Conservation (phyloP, 805 yeast species). For the Metschnikowia kofuensis region DNA sequence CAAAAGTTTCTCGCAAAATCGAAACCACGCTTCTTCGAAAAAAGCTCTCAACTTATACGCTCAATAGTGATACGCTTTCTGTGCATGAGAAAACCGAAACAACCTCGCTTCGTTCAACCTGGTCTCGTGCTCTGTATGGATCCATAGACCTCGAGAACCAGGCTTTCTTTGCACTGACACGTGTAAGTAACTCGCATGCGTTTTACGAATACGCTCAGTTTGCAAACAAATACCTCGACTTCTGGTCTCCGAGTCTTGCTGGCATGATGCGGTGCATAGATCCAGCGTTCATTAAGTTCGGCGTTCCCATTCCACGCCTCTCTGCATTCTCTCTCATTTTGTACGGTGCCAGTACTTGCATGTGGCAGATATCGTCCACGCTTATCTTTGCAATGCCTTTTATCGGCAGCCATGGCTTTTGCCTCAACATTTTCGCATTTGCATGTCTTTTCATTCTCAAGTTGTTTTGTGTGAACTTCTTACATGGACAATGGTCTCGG, state of each 20-base stretch:
- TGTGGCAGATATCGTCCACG: slow-evolving; percentile 15
- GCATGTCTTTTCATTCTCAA: slow-evolving; percentile 2
- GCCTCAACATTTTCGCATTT: background rate
- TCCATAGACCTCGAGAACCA: slow-evolving; percentile 19
- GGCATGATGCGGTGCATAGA: slow-evolving; percentile 9
- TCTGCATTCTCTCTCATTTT: slow-evolving; percentile 9
- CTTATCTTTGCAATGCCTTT: slow-evolving; percentile 12
- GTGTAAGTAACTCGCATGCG: slow-evolving; percentile 20
- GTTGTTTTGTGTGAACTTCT: slow-evolving; percentile 16
- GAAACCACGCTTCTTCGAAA: slow-evolving; percentile 15
- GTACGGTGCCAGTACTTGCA: slow-evolving; percentile 3
- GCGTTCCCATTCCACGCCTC: slow-evolving; percentile 10
- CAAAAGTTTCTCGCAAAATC: background rate
- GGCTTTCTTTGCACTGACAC: background rate
- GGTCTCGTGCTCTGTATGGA: slow-evolving; percentile 11
- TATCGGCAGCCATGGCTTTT: background rate
- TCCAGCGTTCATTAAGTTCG: slow-evolving; percentile 17
- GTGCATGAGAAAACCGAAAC: slow-evolving; percentile 12
- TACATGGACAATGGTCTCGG: slow-evolving; percentile 11
- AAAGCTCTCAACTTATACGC: slow-evolving; percentile 20
- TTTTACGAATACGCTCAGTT: slow-evolving; percentile 22
- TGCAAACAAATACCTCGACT: slow-evolving; percentile 17
- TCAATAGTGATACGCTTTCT: slow-evolving; percentile 12
- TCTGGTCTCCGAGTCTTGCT: slow-evolving; percentile 6
- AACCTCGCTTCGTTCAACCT: slow-evolving; percentile 9